phyloP scores from a whole-genome alignment of 2,329 filamentous ascomycete genomes.

The Epicoccum sorghinum region DNA sequence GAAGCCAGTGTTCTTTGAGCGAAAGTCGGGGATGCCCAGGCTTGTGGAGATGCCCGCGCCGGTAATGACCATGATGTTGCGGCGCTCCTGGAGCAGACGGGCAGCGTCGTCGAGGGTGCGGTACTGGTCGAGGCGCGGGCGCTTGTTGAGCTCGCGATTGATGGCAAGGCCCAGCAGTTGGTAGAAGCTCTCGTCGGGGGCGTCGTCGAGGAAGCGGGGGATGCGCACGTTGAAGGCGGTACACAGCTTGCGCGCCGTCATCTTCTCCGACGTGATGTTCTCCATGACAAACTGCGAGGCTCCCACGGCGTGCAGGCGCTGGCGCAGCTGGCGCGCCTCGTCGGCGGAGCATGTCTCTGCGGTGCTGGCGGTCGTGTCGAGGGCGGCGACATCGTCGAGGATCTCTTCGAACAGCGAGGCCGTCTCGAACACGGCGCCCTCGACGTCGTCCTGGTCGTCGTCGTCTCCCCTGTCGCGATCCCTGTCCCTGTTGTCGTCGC shows the following conservation, averaged over 20 bases:
- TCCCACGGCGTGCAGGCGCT: constrained; percentile 76
- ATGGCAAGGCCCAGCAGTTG: constrained; percentile 77
- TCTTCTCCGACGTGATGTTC: constrained; percentile 59
- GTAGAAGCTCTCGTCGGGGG: constrained; percentile 76
- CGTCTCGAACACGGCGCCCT: constrained; percentile 40
- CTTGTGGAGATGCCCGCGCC: constrained; percentile 97
- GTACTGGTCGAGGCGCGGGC: constrained; percentile 77
- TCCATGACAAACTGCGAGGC: constrained; percentile 76
- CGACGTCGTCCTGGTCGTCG: constrained; percentile 19
- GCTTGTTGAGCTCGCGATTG: constrained; percentile 78
- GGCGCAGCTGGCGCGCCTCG: constrained; percentile 71
- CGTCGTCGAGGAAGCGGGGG: constrained; percentile 74
- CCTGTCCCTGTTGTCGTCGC: constrained; percentile 18
- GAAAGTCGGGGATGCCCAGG: constrained; percentile 94
- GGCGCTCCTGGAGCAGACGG: constrained; percentile 70
- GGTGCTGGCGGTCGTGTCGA: constrained; percentile 34
- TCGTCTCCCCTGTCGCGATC: constrained; percentile 20
- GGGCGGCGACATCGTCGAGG: constrained; percentile 39
- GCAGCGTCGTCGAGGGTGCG: constrained; percentile 91
- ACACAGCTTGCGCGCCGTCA: constrained; percentile 81
- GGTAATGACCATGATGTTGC: constrained; percentile 91
- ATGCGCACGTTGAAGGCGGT: constrained; percentile 83
- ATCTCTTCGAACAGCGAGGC: constrained; percentile 45
- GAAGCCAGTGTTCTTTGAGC: constrained; percentile 89
- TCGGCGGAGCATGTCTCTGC: constrained; percentile 40